Conservation (phyloP, 1,284 basidiomycete species). For the Abortiporus biennis region DNA sequence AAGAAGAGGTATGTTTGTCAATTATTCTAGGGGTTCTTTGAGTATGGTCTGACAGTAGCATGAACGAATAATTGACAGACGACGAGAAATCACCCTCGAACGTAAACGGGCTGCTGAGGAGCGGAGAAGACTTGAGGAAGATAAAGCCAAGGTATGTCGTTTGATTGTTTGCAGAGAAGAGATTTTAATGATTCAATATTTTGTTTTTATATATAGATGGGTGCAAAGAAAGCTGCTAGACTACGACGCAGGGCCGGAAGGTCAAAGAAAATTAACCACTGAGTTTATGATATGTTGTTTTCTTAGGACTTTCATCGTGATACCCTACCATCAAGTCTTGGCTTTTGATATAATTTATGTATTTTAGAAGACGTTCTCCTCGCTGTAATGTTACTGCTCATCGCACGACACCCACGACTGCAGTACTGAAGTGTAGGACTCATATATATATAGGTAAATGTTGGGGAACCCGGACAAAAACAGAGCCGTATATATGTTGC, state of each 20-base stretch:
- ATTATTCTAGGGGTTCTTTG: neutral
- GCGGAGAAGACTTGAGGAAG: slow-evolving; percentile 61
- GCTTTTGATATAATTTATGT: too few relatives aligned
- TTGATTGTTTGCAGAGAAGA: neutral
- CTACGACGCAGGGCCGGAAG: slow-evolving; percentile 64
- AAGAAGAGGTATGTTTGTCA: slow-evolving; percentile 40
- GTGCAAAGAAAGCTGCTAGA: slow-evolving; percentile 67
- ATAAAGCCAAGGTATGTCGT: slow-evolving; percentile 57
- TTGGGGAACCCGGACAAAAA: too few relatives aligned
- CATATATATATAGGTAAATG: too few relatives aligned
- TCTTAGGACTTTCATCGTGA: too few relatives aligned
- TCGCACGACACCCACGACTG: too few relatives aligned
- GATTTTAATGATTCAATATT: slow-evolving; percentile 1
- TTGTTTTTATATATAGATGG: slow-evolving; percentile 49
- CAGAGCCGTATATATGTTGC: too few relatives aligned
- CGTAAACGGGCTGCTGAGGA: slow-evolving; percentile 70
- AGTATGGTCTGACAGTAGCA: too few relatives aligned
- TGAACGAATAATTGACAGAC: slow-evolving; percentile 36
- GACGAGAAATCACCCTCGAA: slow-evolving; percentile 60
- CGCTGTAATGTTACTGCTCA: too few relatives aligned
- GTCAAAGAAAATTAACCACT: slow-evolving; percentile 73
- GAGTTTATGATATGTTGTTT: too few relatives aligned
- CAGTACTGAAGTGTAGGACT: too few relatives aligned
- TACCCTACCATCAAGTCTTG: too few relatives aligned
- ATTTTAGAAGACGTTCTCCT: too few relatives aligned